Evolutionary conservation across 768 basidiomycete genomes (phyloP), one percentile per base, ranked within the genome.

Genomic region (Leccinum olivaceopallidum): DNA sequence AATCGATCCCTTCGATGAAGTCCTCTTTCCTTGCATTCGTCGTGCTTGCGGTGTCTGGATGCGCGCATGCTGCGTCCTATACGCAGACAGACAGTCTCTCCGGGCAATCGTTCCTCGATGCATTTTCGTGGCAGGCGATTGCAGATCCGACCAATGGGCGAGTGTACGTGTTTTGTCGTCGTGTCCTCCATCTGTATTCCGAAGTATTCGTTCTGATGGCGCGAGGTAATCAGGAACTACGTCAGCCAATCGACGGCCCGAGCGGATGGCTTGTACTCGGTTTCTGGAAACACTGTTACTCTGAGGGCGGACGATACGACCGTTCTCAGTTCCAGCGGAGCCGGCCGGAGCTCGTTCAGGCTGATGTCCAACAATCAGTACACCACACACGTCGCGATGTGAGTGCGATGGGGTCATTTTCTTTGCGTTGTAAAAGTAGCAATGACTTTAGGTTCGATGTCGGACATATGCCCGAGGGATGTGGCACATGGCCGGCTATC

Each of bases 201-300:
- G 6, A 12, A 1, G 8, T 8, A 26, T 18, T 55, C 7, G 16
- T 52, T 52, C 56, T 65, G 14, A 63, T 22, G 5, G 12, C 22
- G 26, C 26, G 42, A 34, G 22, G 2, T 42, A 12, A 44, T 44
- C 9, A 81, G 78, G 39, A 77, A 78, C 60, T 83, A 83, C 59
- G 79, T 84, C 58, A 63, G 68, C 61, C 71, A 80, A 57, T 69
- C 71, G 2, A 85, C 83, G 0, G 88, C 89, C 0, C 60, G 76
- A 26, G 72, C 75, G 13, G 69, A 80, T 53, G 87, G 89, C 65
- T 68, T 91, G 53, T 87, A 85, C 3, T 87, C 76, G 60, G 77
- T 85, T 4, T 78, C 78, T 16, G 79, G 77, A 16, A 76, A 83
- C 62, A 61, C 64, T 4, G 67, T 77, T 14, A 71, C 65, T 14